Percentiles rank a stretch among this genome's conserved stretches.
Conservation (phyloP, 768 basidiomycete genomes). For the Mycena maculata region DNA sequence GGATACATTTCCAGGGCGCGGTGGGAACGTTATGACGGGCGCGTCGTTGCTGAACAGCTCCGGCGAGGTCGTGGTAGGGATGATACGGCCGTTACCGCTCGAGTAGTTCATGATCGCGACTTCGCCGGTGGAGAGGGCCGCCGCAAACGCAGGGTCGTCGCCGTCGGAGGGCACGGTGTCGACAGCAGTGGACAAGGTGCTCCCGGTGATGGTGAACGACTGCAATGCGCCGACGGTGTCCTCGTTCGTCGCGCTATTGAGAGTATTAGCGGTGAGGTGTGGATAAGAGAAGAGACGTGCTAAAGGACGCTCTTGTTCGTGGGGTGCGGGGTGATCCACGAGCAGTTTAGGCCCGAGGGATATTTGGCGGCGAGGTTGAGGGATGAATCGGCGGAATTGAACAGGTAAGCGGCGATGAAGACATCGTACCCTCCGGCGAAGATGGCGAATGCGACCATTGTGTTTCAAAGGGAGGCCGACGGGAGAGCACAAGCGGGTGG, state of each 20-base stretch:
- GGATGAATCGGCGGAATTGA: slow-evolving; percentile 61
- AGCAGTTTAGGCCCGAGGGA: slow-evolving; percentile 62
- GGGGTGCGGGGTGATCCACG: slow-evolving; percentile 71
- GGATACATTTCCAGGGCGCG: slow-evolving; percentile 54
- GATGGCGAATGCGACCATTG: slow-evolving; percentile 76
- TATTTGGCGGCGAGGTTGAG: slow-evolving; percentile 61
- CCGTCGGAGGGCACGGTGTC: slow-evolving; percentile 64
- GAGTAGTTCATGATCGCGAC: slow-evolving; percentile 72
- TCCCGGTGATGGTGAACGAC: slow-evolving; percentile 66
- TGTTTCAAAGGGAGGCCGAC: background rate
- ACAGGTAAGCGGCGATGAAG: slow-evolving; percentile 73
- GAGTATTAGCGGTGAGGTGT: background rate
- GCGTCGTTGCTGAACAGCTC: slow-evolving; percentile 48
- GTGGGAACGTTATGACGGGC: slow-evolving; percentile 66
- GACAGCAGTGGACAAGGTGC: slow-evolving; percentile 55
- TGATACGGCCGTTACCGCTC: slow-evolving; percentile 64
- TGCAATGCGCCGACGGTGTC: slow-evolving; percentile 59
- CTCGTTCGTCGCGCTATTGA: slow-evolving; percentile 70
- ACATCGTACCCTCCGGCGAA: slow-evolving; percentile 74
- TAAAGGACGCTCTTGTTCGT: slow-evolving; percentile 71
- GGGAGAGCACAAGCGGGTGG: background rate
- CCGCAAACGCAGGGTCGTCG: slow-evolving; percentile 61
- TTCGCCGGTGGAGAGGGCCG: slow-evolving; percentile 63
- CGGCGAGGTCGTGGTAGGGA: slow-evolving; percentile 58
- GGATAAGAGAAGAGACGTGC: slow-evolving; percentile 50